Base-by-base conservation (phyloP, 1,284 basidiomycete species). In the Trichosporon coremiiforme region DNA sequence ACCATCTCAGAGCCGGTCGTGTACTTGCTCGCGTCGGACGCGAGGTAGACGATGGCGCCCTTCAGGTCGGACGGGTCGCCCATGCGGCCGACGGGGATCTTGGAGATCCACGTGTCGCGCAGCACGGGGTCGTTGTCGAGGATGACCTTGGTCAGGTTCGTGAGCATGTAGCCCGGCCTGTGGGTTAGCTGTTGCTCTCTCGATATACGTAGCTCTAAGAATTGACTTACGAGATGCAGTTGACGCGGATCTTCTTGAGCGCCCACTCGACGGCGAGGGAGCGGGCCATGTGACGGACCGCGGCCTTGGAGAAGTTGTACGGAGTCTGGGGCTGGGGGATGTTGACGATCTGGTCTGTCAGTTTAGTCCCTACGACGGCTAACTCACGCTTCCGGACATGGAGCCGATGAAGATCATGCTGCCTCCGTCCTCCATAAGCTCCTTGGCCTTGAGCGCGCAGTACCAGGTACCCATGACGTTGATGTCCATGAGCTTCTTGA, bases 371-470 rank as follows among this genome's bases (percentile, higher is more conserved):
- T 4, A 22, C 17, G 53, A 68, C 67, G 69, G 72, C 74, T 68
- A 85, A 85, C 90, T 84, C 82, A 94, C 92, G 78, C 89, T 90
- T 60, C 92, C 91, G 78, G 89, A 92, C 94, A 98, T 98, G 78
- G 91, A 93, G 2, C 92, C 89, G 70, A 98, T 89, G 71, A 98
- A 87, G 72, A 95, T 88, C 78, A 98, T 93, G 67, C 90, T 91
- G 9, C 94, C 94, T 85, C 80, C 90, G 84, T 74, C 76, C 25
- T 84, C 79, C 87, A 87, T 87, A 74, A 83, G 80, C 79, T 86
- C 86, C 70, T 94, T 93, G 1, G 92, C 95, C 83, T 98, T 94
- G 33, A 95, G 90, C 3, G 96, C 95, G 36, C 94, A 96, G 85
- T 91, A 96, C 86, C 93, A 94, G 17, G 90, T 83, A 15, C 82